Conservation (phyloP, 1,284 basidiomycete species). For the Ustilago vetiveriae region DNA sequence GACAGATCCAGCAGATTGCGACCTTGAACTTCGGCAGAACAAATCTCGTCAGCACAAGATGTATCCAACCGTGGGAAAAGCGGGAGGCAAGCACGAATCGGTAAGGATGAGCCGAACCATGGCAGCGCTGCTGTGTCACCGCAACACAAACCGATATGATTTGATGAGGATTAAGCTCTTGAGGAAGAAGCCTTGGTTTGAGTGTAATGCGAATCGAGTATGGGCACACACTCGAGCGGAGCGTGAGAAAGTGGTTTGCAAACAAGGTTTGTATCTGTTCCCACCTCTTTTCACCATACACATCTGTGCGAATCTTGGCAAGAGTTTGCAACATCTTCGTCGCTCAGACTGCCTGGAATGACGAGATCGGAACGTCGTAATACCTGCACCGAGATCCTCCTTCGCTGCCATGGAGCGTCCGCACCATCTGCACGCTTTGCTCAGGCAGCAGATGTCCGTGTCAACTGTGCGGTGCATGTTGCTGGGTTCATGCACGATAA, state of each 20-base stretch:
- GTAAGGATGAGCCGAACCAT: conserved; percentile 2
- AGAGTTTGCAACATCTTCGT: no score
- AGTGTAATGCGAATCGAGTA: neutral
- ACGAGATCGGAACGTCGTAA: no score
- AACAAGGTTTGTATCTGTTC: conserved; percentile 21
- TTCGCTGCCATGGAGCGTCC: no score
- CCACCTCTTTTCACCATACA: no score
- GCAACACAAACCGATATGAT: neutral
- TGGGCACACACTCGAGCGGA: neutral
- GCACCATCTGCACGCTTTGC: neutral
- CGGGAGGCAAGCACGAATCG: conserved; percentile 3
- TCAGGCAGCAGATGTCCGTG: no score
- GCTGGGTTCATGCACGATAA: neutral
- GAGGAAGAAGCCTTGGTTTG: conserved; percentile 1
- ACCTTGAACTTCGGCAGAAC: no score
- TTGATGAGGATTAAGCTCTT: neutral
- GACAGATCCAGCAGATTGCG: no score
- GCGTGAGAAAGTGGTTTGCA: conserved; percentile 23
- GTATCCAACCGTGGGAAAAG: conserved; percentile 13
- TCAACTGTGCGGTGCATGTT: neutral
- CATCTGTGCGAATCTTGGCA: no score
- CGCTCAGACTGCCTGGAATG: no score
- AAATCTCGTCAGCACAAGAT: no score
- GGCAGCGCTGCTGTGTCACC: conserved; percentile 1
- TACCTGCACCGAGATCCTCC: no score